phyloP scores from a whole-genome alignment of 73 alveolate species.

The Symbiodinium pilosum region DNA sequence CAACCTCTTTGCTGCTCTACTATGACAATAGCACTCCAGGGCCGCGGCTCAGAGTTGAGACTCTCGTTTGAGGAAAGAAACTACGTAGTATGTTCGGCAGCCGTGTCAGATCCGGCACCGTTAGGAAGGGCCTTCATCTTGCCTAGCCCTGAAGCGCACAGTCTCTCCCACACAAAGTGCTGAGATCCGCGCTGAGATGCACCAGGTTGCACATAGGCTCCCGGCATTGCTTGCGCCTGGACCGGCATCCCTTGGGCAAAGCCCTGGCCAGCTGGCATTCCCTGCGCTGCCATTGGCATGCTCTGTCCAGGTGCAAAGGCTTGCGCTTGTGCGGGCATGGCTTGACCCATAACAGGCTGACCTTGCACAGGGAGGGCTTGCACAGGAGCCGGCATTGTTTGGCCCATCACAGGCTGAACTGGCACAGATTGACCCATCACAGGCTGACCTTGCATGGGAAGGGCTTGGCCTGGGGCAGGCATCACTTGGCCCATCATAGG shows the following conservation, averaged over 20 bases:
- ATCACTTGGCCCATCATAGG: background rate
- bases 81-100: too few relatives aligned
- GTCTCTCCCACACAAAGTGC: background rate
- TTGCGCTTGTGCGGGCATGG: constrained; percentile 30
- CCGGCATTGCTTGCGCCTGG: constrained; percentile 56
- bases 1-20: too few relatives aligned
- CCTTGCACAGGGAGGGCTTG: constrained; percentile 56
- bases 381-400: background rate
- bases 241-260: constrained; percentile 33
- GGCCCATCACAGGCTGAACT: constrained; percentile 20
- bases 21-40: too few relatives aligned
- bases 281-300: constrained; percentile 26
- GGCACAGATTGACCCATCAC: background rate
- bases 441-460: constrained; percentile 53
- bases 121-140: too few relatives aligned
- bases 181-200: background rate
- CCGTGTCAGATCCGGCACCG: too few relatives aligned
- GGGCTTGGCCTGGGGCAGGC: constrained; percentile 5
- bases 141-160: background rate
- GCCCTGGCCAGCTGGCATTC: constrained; percentile 9
- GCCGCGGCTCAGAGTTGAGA: too few relatives aligned
- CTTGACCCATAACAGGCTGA: constrained; percentile 10
- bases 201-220: background rate
- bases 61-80: too few relatives aligned
- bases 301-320: constrained; percentile 18